Evolutionary conservation across 2,329 filamentous ascomycete species (phyloP).

Genomic region (Cercospora sesami): DNA sequence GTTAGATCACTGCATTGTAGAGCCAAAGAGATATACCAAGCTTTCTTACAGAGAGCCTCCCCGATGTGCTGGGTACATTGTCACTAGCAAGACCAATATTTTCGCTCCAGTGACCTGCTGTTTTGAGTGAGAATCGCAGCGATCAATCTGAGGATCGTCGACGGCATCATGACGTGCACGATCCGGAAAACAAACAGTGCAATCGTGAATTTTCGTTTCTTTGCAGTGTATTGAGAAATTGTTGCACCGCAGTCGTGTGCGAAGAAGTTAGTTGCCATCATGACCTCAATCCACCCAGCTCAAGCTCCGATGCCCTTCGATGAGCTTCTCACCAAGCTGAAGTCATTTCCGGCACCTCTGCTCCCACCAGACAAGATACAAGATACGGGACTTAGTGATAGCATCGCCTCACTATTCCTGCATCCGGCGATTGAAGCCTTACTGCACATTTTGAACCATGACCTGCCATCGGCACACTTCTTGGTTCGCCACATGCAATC

Average conservation of each 20-base stretch:
- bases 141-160: background rate
- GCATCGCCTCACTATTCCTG: slow-evolving; percentile 36
- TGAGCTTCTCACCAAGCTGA: slow-evolving; percentile 35
- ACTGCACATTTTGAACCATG: slow-evolving; percentile 54
- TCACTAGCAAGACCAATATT: background rate
- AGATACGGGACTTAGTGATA: slow-evolving; percentile 30
- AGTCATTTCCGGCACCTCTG: slow-evolving; percentile 32
- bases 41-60: background rate
- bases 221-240: background rate
- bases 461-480: slow-evolving; percentile 55
- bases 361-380: slow-evolving; percentile 29
- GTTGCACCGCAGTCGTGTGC: background rate
- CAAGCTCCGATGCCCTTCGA: slow-evolving; percentile 32
- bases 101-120: background rate
- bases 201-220: background rate
- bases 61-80: background rate
- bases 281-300: slow-evolving; percentile 15
- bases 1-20: background rate
- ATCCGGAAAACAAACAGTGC: background rate
- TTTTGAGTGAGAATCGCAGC: background rate
- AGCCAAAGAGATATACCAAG: background rate
- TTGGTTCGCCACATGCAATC: slow-evolving; percentile 55
- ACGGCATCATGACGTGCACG: slow-evolving; percentile 5
- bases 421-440: slow-evolving; percentile 54
- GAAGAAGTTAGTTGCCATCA: background rate